Conservation (phyloP, 164 flowering plant genomes). For the Magnolia changhungtana region DNA sequence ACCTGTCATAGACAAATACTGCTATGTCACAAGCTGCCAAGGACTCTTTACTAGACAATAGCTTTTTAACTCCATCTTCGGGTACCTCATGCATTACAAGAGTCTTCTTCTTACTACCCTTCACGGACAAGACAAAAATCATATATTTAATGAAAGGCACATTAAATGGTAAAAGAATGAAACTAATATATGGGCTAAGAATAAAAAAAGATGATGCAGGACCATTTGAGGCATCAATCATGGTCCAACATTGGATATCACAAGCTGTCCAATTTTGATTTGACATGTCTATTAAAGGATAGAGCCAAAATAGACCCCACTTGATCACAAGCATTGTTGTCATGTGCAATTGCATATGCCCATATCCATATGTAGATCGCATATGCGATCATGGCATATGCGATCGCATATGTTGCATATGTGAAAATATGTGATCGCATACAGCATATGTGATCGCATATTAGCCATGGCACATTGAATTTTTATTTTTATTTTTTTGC, state of each 20-base stretch:
- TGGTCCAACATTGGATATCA: neutral
- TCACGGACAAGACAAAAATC: slow-evolving; percentile 8
- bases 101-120: slow-evolving; percentile 66
- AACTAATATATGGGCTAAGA: neutral
- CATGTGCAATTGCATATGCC: too few species aligned
- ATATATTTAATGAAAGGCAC: neutral
- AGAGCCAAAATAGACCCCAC: too few species aligned
- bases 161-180: neutral
- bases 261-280: neutral
- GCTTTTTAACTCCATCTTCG: slow-evolving; percentile 49
- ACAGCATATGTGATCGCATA: too few species aligned
- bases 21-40: slow-evolving; percentile 90
- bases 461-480: too few species aligned
- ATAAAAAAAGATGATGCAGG: neutral
- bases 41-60: slow-evolving; percentile 62
- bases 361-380: too few species aligned
- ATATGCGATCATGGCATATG: too few species aligned
- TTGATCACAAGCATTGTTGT: too few species aligned
- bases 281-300: too few species aligned
- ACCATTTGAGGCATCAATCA: neutral
- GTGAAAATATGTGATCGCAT: too few species aligned
- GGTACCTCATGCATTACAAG: slow-evolving; percentile 83
- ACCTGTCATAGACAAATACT: slow-evolving; percentile 92
- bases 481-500: too few species aligned
- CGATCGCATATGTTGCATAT: too few species aligned